Evolutionary conservation across 163 green algal species (phyloP).

Genomic region (Scenedesmus sp.): DNA sequence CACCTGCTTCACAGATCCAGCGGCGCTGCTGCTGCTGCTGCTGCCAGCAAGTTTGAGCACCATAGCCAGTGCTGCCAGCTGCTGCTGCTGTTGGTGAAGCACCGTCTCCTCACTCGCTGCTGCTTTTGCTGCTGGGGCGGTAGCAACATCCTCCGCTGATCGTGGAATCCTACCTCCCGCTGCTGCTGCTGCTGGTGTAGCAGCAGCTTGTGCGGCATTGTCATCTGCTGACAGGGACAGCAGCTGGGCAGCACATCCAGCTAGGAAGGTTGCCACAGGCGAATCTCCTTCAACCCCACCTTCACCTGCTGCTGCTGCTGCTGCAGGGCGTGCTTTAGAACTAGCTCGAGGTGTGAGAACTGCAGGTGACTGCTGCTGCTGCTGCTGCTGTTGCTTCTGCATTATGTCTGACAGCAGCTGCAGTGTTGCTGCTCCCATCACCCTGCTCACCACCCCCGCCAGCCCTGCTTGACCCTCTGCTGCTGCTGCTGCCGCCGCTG

Average conservation of each 20-base stretch:
- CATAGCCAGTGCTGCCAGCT: slow-evolving; percentile 19
- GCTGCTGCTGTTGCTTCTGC: neutral
- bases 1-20: neutral
- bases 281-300: neutral
- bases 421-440: slow-evolving; percentile 3
- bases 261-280: neutral
- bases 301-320: neutral
- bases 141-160: too few species aligned
- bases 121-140: neutral
- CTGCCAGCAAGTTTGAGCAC: neutral
- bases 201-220: too few species aligned
- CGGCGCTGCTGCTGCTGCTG: slow-evolving; percentile 35
- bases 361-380: neutral
- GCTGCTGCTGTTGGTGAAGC: slow-evolving; percentile 28
- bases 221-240: neutral
- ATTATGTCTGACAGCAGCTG: neutral
- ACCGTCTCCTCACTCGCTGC: neutral
- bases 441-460: neutral
- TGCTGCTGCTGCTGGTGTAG: neutral
- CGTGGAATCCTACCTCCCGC: neutral
- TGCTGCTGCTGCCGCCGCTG: slow-evolving; percentile 3
- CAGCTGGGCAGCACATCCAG: slow-evolving; percentile 1
- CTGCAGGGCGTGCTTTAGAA: neutral
- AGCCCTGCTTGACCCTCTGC: neutral
- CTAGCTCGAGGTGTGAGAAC: neutral